Evolutionary conservation across 1,284 basidiomycete species (phyloP), one percentile per base, ranked within the genome.

Genomic region (Thelephora terrestris): DNA sequence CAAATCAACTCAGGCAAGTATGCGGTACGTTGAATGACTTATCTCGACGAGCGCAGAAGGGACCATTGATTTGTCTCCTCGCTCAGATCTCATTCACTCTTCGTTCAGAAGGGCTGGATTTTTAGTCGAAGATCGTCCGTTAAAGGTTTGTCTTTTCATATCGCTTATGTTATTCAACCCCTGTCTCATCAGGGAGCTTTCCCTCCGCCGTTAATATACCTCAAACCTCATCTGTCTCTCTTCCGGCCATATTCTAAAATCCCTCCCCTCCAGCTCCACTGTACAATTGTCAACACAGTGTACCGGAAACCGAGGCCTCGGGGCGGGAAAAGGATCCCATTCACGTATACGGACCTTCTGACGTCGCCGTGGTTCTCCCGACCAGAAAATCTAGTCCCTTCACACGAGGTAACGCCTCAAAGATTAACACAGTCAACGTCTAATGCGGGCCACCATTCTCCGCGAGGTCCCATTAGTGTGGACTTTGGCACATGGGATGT

Each of bases 221-320:
- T n/a, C n/a, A n/a, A n/a, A n/a, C n/a, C n/a, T n/a, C n/a, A n/a
- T n/a, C n/a, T n/a, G n/a, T 45, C 35, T 29, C 21, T 44, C 46
- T 44, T 24, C 52, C 27, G 39, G 18, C 46, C 16, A 38, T 25
- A 29, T 4, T 4, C 9, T 27, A 27, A 27, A 5, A 9, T 9
- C 25, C 25, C 16, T 25, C 43, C 17, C 25, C 32, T 7, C 48
- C 45, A 83, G 81, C 64, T 85, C 14, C 84, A 85, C 53, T 85
- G 82, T 61, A 85, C 83, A 0, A 58, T 85, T 20, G 57, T 83
- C 50, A 84, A 83, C 55, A 78, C 81, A 0, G 68, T 65, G 27
- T 65, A 82, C 57, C 75, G 81, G 47, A 73, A 66, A 53, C 71
- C 74, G 5, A 60, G 50, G 24, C 52, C 59, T 1, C 58, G 57